Conservation (phyloP, 2,329 filamentous ascomycete species). For the Clarireedia homoeocarpa region DNA sequence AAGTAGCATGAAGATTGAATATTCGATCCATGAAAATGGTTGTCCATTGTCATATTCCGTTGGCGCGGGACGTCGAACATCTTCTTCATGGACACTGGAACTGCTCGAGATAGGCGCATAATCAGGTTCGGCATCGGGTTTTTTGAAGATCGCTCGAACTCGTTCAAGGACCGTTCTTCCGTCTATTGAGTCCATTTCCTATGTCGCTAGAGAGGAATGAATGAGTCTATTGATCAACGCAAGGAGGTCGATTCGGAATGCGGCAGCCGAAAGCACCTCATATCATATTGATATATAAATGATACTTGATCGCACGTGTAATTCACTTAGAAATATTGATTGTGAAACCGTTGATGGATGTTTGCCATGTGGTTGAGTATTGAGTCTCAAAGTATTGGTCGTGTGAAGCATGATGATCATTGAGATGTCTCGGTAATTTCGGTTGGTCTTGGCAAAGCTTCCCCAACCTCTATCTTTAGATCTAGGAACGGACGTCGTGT, state of each 20-base stretch:
- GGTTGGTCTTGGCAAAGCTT: neutral
- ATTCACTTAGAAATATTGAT: conserved; percentile 1
- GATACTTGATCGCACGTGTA: conserved; percentile 1
- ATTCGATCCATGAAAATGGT: conserved; percentile 79
- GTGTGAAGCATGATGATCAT: no score
- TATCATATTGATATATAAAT: neutral
- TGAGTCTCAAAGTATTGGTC: neutral
- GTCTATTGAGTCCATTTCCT: conserved; percentile 6
- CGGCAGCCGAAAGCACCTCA: neutral
- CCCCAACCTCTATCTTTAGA: no score
- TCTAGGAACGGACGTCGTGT: no score
- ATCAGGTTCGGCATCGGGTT: conserved; percentile 15
- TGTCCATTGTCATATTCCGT: conserved; percentile 22
- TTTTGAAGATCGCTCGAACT: conserved; percentile 20
- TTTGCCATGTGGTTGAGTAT: conserved; percentile 8
- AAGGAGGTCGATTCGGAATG: conserved; percentile 3
- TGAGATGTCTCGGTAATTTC: neutral
- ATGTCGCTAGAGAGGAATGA: neutral
- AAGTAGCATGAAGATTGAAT: conserved; percentile 74
- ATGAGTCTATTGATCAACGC: neutral
- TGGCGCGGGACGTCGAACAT: conserved; percentile 9
- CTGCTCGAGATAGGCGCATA: conserved; percentile 22
- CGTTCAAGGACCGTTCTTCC: conserved; percentile 17
- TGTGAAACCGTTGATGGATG: conserved; percentile 9
- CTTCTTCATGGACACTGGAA: conserved; percentile 5